Evolutionary conservation across 495 filamentous ascomycete genomes (phyloP), one percentile per base, ranked within the genome.

Genomic region (Lepraria neglecta): DNA sequence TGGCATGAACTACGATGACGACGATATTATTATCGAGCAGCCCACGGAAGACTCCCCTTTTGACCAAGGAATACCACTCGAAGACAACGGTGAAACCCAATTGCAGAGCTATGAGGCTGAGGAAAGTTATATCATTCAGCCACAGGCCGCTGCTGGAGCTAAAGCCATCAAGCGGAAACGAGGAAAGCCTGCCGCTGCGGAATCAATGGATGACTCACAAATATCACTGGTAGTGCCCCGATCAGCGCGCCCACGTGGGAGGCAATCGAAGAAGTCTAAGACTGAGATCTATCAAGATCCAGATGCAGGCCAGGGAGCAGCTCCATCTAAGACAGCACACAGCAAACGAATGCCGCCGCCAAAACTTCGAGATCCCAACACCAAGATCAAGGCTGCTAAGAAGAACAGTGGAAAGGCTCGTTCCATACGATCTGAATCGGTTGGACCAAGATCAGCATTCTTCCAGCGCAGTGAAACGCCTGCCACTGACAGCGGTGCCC

Each of bases 381-480:
- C 21, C 30, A 60, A 61, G 47, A 58, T 53, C 44, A 67, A 64
- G 53, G 17, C 27, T 27, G 10, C 31, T 30, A 55, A 53, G n/a
- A 61, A 51, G 17, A 40, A 42, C 14, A 44, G 31, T 40, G 56
- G 50, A 33, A 62, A 62, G 27, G 33, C 48, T 21, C 35, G 54
- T 33, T 40, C 55, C n/a, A 24, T 40, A 30, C 55, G 64, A 27
- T 55, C 55, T 47, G 60, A 46, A 38, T 65, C 64, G 31, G 64
- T 50, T 17, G 48, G 81, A 48, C 67, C 68, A 62, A 82, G 75
- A 62, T 76, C 76, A 44, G 83, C 84, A 4, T 81, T 88, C 58
- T 86, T 90, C 58, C 75, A 87, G 56, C 88, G 89, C 51, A 82
- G 84, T 55, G 86, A 90, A 66, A 83, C 79, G 0, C 87, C 83